Conservation (phyloP, 495 filamentous ascomycete genomes). For the Daldinia childiae region DNA sequence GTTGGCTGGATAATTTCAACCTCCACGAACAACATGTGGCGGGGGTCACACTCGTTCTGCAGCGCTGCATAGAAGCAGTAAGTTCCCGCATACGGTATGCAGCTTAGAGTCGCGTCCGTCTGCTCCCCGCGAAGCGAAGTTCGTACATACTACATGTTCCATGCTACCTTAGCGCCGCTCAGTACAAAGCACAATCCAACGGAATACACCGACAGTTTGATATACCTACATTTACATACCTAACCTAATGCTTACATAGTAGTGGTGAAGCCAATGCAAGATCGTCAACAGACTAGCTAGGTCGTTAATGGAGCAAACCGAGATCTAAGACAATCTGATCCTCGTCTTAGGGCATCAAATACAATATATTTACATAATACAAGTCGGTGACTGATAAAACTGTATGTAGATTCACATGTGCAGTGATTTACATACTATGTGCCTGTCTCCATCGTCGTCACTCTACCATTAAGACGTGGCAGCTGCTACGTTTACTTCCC, state of each 20-base stretch:
- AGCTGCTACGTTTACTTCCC: constrained; percentile 22
- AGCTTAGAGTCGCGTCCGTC: constrained; percentile 36
- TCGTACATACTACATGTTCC: constrained; percentile 18
- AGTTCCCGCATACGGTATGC: constrained; percentile 41
- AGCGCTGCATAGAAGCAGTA: constrained; percentile 37
- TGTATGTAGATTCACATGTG: constrained; percentile 10
- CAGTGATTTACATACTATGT: constrained; percentile 3
- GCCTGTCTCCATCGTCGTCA: constrained; percentile 18
- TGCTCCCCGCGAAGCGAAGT: constrained; percentile 40
- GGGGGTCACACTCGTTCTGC: constrained; percentile 41
- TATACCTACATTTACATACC: neutral
- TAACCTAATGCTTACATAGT: constrained; percentile 4
- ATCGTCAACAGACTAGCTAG: constrained; percentile 38
- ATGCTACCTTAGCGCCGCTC: constrained; percentile 25
- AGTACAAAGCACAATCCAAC: constrained; percentile 7
- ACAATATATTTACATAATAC: constrained; percentile 7
- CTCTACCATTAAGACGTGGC: constrained; percentile 7
- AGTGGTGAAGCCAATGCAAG: constrained; percentile 37
- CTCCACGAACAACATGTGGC: constrained; percentile 42
- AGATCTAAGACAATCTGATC: constrained; percentile 41
- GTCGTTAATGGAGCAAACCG: constrained; percentile 40
- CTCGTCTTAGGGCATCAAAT: constrained; percentile 24
- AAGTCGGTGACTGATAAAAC: constrained; percentile 30
- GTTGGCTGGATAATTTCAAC: constrained; percentile 32
- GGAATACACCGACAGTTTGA: constrained; percentile 43